Base-by-base conservation (phyloP, 257 asterid species). In the Nicotiana obtusifolia region DNA sequence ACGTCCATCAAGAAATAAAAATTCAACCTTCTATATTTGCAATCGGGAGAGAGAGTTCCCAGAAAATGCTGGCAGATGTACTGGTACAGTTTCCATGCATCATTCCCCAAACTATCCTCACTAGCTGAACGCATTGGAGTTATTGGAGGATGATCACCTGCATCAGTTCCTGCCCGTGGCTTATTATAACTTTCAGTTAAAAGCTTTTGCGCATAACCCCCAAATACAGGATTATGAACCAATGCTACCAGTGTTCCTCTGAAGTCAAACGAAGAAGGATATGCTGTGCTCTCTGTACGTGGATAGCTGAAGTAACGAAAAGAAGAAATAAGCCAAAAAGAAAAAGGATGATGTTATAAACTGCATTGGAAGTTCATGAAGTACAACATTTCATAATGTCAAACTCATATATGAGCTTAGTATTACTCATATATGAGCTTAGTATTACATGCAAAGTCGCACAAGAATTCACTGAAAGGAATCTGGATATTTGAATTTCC, bases 81-180 rank as follows among this genome's bases (percentile, higher is more conserved):
- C 80, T 89, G 95, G 84, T 92, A 94, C 76, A 94, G 88, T 83
- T 86, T 91, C 98, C 98, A 94, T 31, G 97, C 91, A 87, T 94
- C 98, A 85, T 90, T 82, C 64, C 97, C 97, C 16, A 94, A 81
- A 83, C 82, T 85, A 84, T 92, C 95, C 91, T 94, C 97, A 2
- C 92, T 81, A 65, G 98, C 98, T 67, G 97, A 90, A 85, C 87
- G 83, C 93, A 94, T 90, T 16, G 98, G 98, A 87, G 98, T 94
- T 78, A 94, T 94, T 56, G 98, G 98, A 84, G 98, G 98, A 84
- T 94, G 98, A 85, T 94, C 98, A 31, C 98, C 97, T 33, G 80
- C 97, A 88, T 94, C 98, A 84, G 85, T 92, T 83, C 98, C 98
- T 59, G 93, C 84, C n/a, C 90, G 88, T 2, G 98, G 98, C 87